Evolutionary conservation across 192 early-diverging fungal species (phyloP).

Genomic region (Allomyces macrogynus): DNA sequence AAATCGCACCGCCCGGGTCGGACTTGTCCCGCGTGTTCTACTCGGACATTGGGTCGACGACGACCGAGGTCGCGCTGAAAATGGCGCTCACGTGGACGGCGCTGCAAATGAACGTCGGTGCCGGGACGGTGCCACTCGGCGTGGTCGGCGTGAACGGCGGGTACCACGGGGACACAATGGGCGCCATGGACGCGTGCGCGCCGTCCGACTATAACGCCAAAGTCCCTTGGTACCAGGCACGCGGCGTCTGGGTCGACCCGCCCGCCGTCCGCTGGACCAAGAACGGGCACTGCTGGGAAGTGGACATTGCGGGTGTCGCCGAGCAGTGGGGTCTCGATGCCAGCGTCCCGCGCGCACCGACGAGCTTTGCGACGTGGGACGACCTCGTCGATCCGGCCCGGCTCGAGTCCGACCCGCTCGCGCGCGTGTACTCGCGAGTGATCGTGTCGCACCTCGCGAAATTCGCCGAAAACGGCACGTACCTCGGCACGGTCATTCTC

Average conservation of each 20-base stretch:
- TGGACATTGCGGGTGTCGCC: no score
- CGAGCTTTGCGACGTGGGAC: neutral
- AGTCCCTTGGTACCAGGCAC: slow-evolving; percentile 43
- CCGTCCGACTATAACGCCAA: slow-evolving; percentile 49
- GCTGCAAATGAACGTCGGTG: slow-evolving; percentile 9
- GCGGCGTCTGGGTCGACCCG: slow-evolving; percentile 49
- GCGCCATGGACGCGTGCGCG: slow-evolving; percentile 57
- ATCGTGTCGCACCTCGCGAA: slow-evolving; percentile 15
- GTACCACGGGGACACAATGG: slow-evolving; percentile 76
- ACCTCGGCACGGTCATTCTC: slow-evolving; percentile 40
- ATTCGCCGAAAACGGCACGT: slow-evolving; percentile 15
- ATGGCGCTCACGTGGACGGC: slow-evolving; percentile 41
- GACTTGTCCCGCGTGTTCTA: slow-evolving; percentile 43
- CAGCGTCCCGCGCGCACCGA: neutral
- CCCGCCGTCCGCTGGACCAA: slow-evolving; percentile 31
- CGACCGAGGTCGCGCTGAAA: slow-evolving; percentile 62
- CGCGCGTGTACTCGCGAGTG: slow-evolving; percentile 16
- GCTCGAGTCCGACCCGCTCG: slow-evolving; percentile 5
- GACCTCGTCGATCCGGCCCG: slow-evolving; percentile 2
- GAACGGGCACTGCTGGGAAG: neutral
- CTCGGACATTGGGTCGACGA: slow-evolving; percentile 62
- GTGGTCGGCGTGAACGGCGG: slow-evolving; percentile 48
- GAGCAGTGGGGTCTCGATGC: neutral
- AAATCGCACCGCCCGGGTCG: no score
- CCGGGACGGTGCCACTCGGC: slow-evolving; percentile 15